Conservation (phyloP, 805 yeast species). For the Saturnispora besseyi region DNA sequence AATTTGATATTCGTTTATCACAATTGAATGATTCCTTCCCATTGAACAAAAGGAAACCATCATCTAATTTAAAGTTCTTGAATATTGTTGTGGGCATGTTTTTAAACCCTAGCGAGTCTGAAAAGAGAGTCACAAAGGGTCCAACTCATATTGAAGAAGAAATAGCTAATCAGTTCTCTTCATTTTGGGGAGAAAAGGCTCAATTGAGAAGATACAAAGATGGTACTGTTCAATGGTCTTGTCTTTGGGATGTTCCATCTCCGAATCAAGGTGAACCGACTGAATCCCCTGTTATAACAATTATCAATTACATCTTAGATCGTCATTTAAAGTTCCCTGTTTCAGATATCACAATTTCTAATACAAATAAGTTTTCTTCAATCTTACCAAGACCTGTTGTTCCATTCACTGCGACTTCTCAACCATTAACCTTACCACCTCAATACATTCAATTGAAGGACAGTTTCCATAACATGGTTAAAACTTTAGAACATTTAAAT, state of each 20-base stretch:
- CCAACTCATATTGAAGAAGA: slow-evolving; percentile 58
- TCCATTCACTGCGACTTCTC: slow-evolving; percentile 45
- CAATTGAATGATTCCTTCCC: slow-evolving; percentile 27
- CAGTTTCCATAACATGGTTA: slow-evolving; percentile 45
- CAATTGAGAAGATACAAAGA: slow-evolving; percentile 88
- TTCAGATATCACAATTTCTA: slow-evolving; percentile 30
- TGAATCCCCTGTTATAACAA: slow-evolving; percentile 57
- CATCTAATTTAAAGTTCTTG: slow-evolving; percentile 21
- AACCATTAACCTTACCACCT: slow-evolving; percentile 36
- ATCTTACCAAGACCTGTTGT: slow-evolving; percentile 52
- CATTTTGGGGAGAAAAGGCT: slow-evolving; percentile 84
- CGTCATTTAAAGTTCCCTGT: slow-evolving; percentile 42
- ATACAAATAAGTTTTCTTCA: slow-evolving; percentile 38
- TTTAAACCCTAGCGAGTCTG: slow-evolving; percentile 64
- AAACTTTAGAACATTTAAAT: slow-evolving; percentile 35
- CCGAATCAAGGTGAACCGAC: slow-evolving; percentile 21
- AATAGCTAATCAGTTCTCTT: slow-evolving; percentile 55
- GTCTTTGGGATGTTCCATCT: slow-evolving; percentile 61
- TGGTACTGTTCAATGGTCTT: slow-evolving; percentile 84
- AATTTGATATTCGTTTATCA: slow-evolving; percentile 27
- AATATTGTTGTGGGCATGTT: slow-evolving; percentile 50
- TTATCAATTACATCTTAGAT: slow-evolving; percentile 53
- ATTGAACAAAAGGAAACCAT: slow-evolving; percentile 46
- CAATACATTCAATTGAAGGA: slow-evolving; percentile 35
- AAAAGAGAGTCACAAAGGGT: slow-evolving; percentile 78